Base-by-base conservation (phyloP, 2,329 filamentous ascomycete genomes). In the Botryotinia calthae region DNA sequence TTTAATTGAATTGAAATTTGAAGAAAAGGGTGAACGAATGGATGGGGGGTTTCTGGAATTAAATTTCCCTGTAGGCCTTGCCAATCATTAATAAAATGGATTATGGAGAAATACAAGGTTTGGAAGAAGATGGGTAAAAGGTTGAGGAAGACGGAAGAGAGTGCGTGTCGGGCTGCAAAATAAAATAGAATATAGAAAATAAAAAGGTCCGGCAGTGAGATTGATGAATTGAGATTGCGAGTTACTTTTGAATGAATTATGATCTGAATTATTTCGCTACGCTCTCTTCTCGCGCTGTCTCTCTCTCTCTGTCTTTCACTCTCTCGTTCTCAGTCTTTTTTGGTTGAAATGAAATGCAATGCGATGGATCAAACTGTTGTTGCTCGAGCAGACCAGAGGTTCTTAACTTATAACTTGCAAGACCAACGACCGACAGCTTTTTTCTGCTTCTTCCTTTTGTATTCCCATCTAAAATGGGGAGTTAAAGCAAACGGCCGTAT, bases 61-160 rank as follows among this genome's bases (percentile, higher is more conserved):
- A 46, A 59, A 65, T 40, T 71, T 22, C 58, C 69, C 44, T 64
- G 37, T 65, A n/a, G 63, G n/a, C 8, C 28, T 65, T 51, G n/a
- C 16, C 40, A 51, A 71, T 64, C 37, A 71, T 71, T 71, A 71
- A 71, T 64, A 64, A 64, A 70, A 34, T 18, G 22, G 20, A 28
- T 54, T 65, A 22, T 40, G 31, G n/a, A 44, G 44, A 40, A 58
- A 51, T 42, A 44, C 28, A 42, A 64, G 56, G 58, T 56, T 56
- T 40, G 40, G 18, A 62, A 22, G 54, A 28, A 22, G 62, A 63
- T 22, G 51, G 14, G n/a, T 18, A 9, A 25, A 40, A 46, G 31
- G 63, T 4, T 51, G 42, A 66, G 46, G 42, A n/a, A 46, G 34
- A 58, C 10, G 48, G 16, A 48, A 34, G n/a, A 51, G 10, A 56